Evolutionary conservation across 345 rosid genomes (phyloP).

Genomic region (Bruguiera parviflora): DNA sequence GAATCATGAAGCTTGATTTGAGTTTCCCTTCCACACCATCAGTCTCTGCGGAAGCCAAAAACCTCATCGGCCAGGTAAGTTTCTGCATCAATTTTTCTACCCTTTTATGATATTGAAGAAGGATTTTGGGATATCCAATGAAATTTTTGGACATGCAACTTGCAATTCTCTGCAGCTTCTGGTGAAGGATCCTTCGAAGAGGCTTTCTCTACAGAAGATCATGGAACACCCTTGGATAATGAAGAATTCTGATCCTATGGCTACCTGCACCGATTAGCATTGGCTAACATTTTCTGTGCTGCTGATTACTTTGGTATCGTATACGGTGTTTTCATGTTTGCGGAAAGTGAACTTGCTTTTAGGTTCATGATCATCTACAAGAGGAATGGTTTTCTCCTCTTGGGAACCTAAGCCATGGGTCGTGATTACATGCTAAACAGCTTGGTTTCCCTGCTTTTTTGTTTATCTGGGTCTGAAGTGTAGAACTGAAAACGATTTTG

Average conservation of each 20-base stretch:
- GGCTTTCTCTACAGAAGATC: constrained; percentile 79
- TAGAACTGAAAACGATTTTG: too few species aligned
- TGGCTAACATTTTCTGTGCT: not conserved
- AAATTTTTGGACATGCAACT: not conserved
- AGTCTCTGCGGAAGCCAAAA: constrained; percentile 67
- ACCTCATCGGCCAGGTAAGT: constrained; percentile 60
- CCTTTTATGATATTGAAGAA: not conserved
- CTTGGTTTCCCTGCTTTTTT: too few species aligned
- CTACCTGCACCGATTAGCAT: constrained; percentile 34
- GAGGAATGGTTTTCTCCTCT: too few species aligned
- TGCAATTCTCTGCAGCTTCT: constrained; percentile 59
- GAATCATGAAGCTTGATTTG: constrained; percentile 75
- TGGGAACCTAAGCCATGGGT: too few species aligned
- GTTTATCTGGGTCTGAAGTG: too few species aligned
- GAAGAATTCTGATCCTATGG: constrained; percentile 70
- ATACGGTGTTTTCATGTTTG: not conserved
- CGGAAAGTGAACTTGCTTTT: not conserved
- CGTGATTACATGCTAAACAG: too few species aligned
- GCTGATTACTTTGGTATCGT: constrained; percentile 11
- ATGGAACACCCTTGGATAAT: constrained; percentile 88
- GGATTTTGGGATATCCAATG: not conserved
- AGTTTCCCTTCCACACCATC: constrained; percentile 62
- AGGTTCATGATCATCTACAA: too few species aligned
- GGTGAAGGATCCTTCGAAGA: constrained; percentile 74
- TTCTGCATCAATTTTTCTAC: not conserved